phyloP scores from a whole-genome alignment of 495 filamentous ascomycete species.

The Viridothelium virens region DNA sequence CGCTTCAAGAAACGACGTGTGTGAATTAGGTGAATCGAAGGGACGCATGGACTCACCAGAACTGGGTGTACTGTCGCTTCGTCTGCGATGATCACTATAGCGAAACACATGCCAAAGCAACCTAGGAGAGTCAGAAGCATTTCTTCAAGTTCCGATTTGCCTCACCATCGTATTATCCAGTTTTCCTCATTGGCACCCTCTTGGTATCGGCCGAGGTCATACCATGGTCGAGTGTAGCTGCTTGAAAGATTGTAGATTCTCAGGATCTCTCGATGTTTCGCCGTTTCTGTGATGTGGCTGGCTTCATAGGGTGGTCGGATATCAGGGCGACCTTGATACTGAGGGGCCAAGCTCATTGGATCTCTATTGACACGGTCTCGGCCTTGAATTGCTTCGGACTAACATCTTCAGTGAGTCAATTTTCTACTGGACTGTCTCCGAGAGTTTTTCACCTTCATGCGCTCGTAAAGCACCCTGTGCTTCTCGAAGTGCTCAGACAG shows the following conservation, averaged over 20 bases:
- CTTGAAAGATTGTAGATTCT: constrained; percentile 24
- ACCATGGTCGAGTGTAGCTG: constrained; percentile 23
- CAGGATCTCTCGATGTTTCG: constrained; percentile 31
- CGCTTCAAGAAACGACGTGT: not conserved
- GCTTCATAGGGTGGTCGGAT: constrained; percentile 29
- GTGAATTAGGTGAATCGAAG: not conserved
- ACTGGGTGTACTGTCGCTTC: constrained; percentile 15
- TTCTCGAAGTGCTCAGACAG: constrained; percentile 22
- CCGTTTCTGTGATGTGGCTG: constrained; percentile 33
- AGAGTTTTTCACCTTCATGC: constrained; percentile 25
- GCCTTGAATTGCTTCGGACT: constrained; percentile 32
- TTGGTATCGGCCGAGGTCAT: constrained; percentile 28
- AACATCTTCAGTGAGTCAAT: constrained; percentile 3
- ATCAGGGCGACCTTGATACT: constrained; percentile 17
- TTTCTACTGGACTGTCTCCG: not conserved
- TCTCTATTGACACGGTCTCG: constrained; percentile 27
- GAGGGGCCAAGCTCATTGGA: constrained; percentile 21
- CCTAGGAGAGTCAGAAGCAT: not conserved
- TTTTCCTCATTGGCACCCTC: constrained; percentile 32
- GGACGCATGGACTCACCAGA: not conserved
- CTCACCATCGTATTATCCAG: constrained; percentile 34
- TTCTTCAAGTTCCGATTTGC: not conserved
- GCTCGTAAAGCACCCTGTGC: constrained; percentile 25
- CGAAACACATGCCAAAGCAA: constrained; percentile 37
- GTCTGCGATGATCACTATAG: constrained; percentile 34